Evolutionary conservation across 129 eudicot genomes (phyloP).

Genomic region (Tagetes patula): DNA sequence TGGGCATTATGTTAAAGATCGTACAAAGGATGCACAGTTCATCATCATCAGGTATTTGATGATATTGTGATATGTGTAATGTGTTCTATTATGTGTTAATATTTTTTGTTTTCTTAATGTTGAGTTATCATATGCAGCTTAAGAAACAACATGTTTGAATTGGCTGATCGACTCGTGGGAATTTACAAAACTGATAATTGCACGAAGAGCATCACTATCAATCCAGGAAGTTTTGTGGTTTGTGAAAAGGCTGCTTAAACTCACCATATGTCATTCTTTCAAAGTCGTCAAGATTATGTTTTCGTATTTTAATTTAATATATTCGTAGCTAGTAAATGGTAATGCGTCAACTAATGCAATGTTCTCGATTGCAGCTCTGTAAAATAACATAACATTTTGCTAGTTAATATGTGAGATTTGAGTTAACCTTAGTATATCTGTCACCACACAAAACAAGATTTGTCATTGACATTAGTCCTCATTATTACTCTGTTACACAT

Average conservation of each 20-base stretch:
- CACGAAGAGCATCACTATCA: conserved; percentile 94
- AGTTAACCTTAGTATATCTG: neutral
- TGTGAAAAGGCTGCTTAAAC: conserved; percentile 59
- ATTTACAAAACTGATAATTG: conserved; percentile 94
- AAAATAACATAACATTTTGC: neutral
- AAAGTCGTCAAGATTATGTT: conserved; percentile 13
- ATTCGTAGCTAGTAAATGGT: neutral
- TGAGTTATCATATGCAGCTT: conserved; percentile 53
- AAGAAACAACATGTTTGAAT: conserved; percentile 96
- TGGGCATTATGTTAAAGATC: conserved; percentile 97
- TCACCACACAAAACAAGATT: neutral
- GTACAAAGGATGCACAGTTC: conserved; percentile 95
- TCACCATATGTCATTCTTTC: neutral
- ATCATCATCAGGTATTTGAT: conserved; percentile 78
- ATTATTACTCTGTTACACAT: too few species aligned
- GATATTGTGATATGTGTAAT: neutral
- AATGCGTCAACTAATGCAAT: conserved; percentile 1
- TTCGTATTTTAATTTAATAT: conserved; percentile 9
- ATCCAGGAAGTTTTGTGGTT: conserved; percentile 82
- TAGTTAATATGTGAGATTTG: neutral
- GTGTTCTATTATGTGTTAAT: neutral
- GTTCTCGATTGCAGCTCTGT: neutral
- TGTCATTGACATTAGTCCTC: too few species aligned
- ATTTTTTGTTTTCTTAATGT: neutral
- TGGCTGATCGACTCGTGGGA: conserved; percentile 98